A percentile compares a stretch with the other conserved stretches of the same genome.
Evolutionary conservation across 352 stramenopile species (phyloP).

Genomic region (Globisporangium splendens): DNA sequence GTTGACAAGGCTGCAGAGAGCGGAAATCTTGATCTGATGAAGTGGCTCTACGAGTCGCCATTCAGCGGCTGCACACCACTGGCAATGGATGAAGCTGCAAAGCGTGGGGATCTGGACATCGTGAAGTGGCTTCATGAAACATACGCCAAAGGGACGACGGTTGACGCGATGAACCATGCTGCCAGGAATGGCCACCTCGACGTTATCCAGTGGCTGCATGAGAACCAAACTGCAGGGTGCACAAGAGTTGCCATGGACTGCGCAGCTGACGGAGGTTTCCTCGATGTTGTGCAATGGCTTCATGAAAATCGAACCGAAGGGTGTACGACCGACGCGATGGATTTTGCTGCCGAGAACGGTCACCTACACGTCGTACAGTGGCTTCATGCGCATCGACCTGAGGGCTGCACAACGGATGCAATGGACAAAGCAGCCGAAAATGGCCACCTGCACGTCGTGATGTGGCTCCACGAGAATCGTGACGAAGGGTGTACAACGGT

Average conservation of each 20-base stretch:
- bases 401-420: not conserved
- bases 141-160: not conserved
- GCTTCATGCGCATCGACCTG: not conserved
- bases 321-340: not conserved
- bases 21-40: not conserved
- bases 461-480: slow-evolving; percentile 4
- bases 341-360: not conserved
- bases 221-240: not conserved
- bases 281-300: slow-evolving; percentile 3
- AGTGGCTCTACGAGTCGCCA: not conserved
- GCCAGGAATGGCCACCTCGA: slow-evolving; percentile 1
- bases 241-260: slow-evolving; percentile 1
- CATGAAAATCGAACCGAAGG: slow-evolving; percentile 2
- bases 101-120: not conserved
- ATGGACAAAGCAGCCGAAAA: slow-evolving; percentile 2
- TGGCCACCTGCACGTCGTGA: not conserved
- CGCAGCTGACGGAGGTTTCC: not conserved
- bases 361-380: slow-evolving; percentile 5
- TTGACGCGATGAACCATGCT: not conserved
- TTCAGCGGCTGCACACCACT: not conserved
- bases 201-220: not conserved
- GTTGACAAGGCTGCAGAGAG: not conserved
- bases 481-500: not conserved
- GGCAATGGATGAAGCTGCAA: slow-evolving; percentile 1
- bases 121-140: slow-evolving; percentile 1